Conservation (phyloP, 164 flowering plant genomes). For the Magnolia sinica region DNA sequence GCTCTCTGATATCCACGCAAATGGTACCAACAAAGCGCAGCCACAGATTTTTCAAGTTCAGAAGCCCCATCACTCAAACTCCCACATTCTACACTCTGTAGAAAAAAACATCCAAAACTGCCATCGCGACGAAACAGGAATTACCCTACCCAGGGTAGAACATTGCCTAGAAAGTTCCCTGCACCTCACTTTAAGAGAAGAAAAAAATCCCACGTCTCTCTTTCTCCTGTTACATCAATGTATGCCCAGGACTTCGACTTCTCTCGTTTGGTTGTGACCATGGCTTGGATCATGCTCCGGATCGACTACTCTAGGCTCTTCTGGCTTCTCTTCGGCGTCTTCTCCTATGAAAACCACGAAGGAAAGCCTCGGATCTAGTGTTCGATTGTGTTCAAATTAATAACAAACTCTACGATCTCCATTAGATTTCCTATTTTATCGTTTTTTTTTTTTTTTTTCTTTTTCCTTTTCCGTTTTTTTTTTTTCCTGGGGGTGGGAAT, state of each 20-base stretch:
- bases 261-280: conserved; percentile 43
- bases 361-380: conserved; percentile 77
- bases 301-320: conserved; percentile 78
- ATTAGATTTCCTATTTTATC: not conserved
- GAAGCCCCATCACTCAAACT: conserved; percentile 16
- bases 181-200: not conserved
- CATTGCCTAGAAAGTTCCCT: not conserved
- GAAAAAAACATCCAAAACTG: not conserved
- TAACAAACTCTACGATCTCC: not conserved
- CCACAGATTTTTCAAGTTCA: conserved; percentile 77
- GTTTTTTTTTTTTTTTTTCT: not conserved
- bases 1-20: conserved; percentile 27
- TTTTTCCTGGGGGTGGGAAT: not conserved
- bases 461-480: not conserved
- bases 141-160: not conserved
- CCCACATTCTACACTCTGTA: not conserved
- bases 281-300: conserved; percentile 79
- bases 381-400: not conserved
- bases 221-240: conserved; percentile 32
- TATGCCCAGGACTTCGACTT: conserved; percentile 37
- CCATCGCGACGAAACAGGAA: not conserved
- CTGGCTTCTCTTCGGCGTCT: conserved; percentile 73
- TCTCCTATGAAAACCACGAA: conserved; percentile 77
- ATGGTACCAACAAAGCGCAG: conserved; percentile 45
- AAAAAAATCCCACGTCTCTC: not conserved